phyloP scores from a whole-genome alignment of 176 grass and related monocot genomes.

The Zea luxurians region DNA sequence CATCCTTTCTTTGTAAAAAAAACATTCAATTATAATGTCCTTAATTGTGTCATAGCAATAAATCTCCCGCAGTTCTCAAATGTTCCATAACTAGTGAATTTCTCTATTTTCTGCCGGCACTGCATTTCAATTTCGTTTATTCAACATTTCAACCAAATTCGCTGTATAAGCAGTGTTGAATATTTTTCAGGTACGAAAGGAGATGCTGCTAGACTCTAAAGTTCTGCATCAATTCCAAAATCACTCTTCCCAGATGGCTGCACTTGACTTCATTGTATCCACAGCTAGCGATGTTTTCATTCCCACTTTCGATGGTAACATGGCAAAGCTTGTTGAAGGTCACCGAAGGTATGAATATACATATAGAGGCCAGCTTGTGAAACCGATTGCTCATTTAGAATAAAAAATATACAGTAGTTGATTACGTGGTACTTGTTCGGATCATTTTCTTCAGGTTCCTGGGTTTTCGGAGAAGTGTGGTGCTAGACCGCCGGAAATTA shows the following conservation, averaged over 20 bases:
- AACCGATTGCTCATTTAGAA: conserved; percentile 23
- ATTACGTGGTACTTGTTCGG: background rate
- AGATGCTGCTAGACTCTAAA: conserved; percentile 71
- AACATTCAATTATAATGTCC: background rate
- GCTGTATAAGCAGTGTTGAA: conserved; percentile 23
- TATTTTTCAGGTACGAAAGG: conserved; percentile 79
- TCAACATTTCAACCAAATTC: background rate
- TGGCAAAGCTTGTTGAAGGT: conserved; percentile 90
- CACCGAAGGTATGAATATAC: conserved; percentile 65
- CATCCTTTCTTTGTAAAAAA: background rate
- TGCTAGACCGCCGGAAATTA: conserved; percentile 68
- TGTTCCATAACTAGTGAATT: conserved; percentile 17
- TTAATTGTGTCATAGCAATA: background rate
- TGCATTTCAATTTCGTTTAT: background rate
- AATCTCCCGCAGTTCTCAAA: conserved; percentile 9
- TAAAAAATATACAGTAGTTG: background rate
- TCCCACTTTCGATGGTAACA: conserved; percentile 92
- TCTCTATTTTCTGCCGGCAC: background rate
- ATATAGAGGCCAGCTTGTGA: conserved; percentile 10
- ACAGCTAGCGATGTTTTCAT: conserved; percentile 85
- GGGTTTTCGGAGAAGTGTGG: conserved; percentile 68
- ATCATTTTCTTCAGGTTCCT: conserved; percentile 53
- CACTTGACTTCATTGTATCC: conserved; percentile 94
- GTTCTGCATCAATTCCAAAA: conserved; percentile 77
- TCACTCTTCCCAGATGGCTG: conserved; percentile 98